phyloP scores from a whole-genome alignment of 169 alveolate species.

The Besnoitia besnoiti region DNA sequence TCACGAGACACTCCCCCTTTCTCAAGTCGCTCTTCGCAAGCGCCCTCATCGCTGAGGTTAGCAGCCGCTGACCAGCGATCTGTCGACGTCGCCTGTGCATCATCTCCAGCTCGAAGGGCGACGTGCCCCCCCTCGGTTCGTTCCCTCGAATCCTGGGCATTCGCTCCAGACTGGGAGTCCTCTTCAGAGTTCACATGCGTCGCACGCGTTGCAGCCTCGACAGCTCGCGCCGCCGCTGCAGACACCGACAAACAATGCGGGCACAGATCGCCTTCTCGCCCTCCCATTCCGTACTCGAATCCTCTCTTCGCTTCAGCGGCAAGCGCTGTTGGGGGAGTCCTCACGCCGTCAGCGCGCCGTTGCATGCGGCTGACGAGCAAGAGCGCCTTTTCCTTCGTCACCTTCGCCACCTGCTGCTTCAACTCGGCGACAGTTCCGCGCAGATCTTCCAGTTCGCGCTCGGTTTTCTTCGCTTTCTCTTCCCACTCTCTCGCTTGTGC shows the following conservation, averaged over 20 bases:
- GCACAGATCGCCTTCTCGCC: neutral
- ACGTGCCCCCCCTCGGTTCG: too few relatives aligned
- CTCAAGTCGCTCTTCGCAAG: too few relatives aligned
- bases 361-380: conserved; percentile 1
- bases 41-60: too few relatives aligned
- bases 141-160: too few relatives aligned
- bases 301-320: neutral
- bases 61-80: too few relatives aligned
- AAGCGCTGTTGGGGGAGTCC: neutral
- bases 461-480: neutral
- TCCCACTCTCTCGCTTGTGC: conserved; percentile 8
- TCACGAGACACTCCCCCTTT: too few relatives aligned
- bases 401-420: neutral
- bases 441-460: neutral
- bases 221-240: conserved; percentile 1
- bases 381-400: conserved; percentile 31
- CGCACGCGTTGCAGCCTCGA: conserved; percentile 1
- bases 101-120: too few relatives aligned
- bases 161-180: too few relatives aligned
- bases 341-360: neutral
- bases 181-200: too few relatives aligned
- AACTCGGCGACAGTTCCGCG: neutral
- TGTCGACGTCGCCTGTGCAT: too few relatives aligned
- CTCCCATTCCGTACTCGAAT: too few relatives aligned
- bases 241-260: neutral